Evolutionary conservation across 495 filamentous ascomycete genomes (phyloP), one percentile per base, ranked within the genome.

Genomic region (Arthonia radiata): DNA sequence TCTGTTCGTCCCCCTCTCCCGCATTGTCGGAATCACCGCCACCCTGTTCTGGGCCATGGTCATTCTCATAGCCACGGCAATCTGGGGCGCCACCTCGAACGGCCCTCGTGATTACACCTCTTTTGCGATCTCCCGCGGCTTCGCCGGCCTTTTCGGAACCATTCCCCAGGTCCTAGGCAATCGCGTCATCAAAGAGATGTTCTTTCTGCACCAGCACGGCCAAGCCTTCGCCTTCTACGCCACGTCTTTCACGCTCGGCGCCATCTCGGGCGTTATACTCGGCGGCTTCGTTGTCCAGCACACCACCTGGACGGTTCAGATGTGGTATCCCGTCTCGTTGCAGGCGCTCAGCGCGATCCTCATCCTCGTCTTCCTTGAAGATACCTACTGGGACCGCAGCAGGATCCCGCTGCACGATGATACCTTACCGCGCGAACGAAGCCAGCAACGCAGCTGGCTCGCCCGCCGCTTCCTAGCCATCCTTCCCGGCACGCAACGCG

Each of bases 271-370:
- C 3, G 48, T 50, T 5, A 57, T 54, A 0, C 46, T 61, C 23
- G 48, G 46, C 0, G 58, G 50, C 3, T 60, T 59, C 26, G 49
- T 61, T 29, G 46, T 50, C 0, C 38, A 45, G 0, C 34, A 43
- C n/a, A 36, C 33, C 0, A 46, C 47, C 10, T 63, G 55, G 46
- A 42, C 47, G 0, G 38, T 51, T 4, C 46, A 51, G 29, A 59
- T 56, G 37, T 64, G 59, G 57, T 62, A 56, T 56, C 51, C 50
- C 1, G 40, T 60, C 1, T 50, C 42, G 4, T 29, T 53, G 0
- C 32, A 53, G 1, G 54, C 46, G 2, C 38, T 49, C 13, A 40
- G 51, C 4, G 41, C 52, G n/a, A 38, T 58, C 12, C 37, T 49
- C n/a, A 43, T 54, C 5, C 50, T 61, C 18, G 21, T 44, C 16